A percentile compares a stretch with the other conserved stretches of the same genome.
phyloP scores from a whole-genome alignment of 352 stramenopile genomes.

The Globisporangium spiculum region DNA sequence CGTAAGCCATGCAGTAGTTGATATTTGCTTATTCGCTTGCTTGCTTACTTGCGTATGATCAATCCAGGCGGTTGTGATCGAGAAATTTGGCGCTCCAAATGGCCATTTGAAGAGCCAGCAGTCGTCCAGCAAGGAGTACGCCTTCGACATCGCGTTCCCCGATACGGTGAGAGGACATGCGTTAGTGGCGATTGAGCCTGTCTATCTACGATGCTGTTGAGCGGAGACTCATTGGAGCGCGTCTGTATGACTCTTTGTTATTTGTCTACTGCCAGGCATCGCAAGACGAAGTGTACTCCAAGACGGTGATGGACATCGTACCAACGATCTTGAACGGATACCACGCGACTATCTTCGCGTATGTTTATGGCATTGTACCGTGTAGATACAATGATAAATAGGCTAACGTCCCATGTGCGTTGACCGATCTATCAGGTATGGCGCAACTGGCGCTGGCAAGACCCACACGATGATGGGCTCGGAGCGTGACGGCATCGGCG shows the following conservation, averaged over 20 bases:
- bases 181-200: not conserved
- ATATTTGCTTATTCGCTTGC: not conserved
- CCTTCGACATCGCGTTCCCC: constrained; percentile 55
- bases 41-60: not conserved
- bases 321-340: constrained; percentile 73
- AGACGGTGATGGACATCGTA: constrained; percentile 59
- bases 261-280: constrained; percentile 16
- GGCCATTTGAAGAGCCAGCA: constrained; percentile 54
- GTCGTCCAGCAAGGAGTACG: constrained; percentile 54
- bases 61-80: constrained; percentile 52
- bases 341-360: constrained; percentile 83
- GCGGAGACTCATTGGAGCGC: not conserved
- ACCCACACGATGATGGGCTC: constrained; percentile 76
- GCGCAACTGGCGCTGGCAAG: constrained; percentile 60
- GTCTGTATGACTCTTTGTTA: not conserved
- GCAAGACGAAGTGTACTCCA: constrained; percentile 56
- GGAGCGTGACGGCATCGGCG: constrained; percentile 47
- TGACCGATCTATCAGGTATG: constrained; percentile 28
- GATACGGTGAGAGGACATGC: constrained; percentile 21
- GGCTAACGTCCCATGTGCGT: not conserved
- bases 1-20: not conserved
- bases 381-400: not conserved
- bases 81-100: constrained; percentile 47
- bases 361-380: constrained; percentile 4
- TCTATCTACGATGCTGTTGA: no score